Base-by-base conservation (phyloP, 345 rosid genomes). In the Brassica carinata region DNA sequence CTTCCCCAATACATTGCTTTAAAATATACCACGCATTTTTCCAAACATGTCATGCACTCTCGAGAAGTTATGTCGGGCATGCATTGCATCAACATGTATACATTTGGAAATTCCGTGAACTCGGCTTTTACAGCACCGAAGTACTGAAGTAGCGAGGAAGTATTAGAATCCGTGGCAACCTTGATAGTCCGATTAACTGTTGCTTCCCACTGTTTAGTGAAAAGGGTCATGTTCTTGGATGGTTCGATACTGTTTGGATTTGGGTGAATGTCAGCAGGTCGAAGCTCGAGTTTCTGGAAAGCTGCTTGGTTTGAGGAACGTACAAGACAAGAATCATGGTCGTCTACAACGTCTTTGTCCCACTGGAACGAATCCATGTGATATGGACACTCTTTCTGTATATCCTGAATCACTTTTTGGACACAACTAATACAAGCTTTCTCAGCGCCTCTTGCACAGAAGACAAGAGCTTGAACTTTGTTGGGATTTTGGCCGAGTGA, bases 261-360 rank as follows among this genome's bases (percentile, higher is more conserved):
- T 48, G 62, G 40, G 6, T 51, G 3, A 0, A 27, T 27, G 17
- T 7, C 7, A 8, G 73, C 7, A 8, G 73, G 73, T 70, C 23
- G 17, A 29, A 70, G 63, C 63, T 48, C 63, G 27, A 51, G 26
- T 0, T 15, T 70, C 63, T 17, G n/a, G 4, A 70, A 27, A 8
- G 2, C 8, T 7, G 63, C 0, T 38, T 70, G 14, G 73, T 70
- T 70, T 70, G 73, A 70, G 40, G 63, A 29, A n/a, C 63, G 40
- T 70, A 70, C 63, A 70, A 70, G 43, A 70, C 73, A 70, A 48
- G 27, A 53, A 27, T 29, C 27, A 14, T 15, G 2, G 23, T 48
- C 59, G 10, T 57, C 73, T n/a, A 8, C 43, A 70, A 0, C 26
- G 26, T 48, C 63, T 0, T 4, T 29, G 5, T 2, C 40, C 73